Evolutionary conservation across 495 filamentous ascomycete species (phyloP).

Genomic region (Penicillium pancosmium): DNA sequence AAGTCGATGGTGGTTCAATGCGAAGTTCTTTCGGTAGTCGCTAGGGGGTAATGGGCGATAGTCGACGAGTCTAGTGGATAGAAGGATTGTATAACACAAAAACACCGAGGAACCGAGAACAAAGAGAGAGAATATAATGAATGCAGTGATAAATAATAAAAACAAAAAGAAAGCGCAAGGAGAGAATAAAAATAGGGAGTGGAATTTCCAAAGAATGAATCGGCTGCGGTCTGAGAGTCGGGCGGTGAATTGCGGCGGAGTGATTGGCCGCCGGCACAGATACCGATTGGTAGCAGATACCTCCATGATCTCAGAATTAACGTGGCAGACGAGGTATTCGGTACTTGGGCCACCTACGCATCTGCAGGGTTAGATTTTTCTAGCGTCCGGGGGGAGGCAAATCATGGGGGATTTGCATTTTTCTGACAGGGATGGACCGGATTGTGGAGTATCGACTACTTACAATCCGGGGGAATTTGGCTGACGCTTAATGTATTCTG

Average conservation of each 20-base stretch:
- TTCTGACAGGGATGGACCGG: not conserved
- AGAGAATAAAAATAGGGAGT: conserved; percentile 21
- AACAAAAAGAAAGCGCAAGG: conserved; percentile 17
- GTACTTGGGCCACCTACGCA: conserved; percentile 4
- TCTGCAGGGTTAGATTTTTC: conserved; percentile 21
- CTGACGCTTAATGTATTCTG: not conserved
- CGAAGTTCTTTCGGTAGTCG: conserved; percentile 1
- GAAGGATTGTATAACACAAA: conserved; percentile 12
- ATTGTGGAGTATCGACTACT: conserved; percentile 21
- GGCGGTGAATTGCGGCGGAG: conserved; percentile 30
- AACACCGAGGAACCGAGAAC: conserved; percentile 16
- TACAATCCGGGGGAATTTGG: not conserved
- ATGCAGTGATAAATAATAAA: conserved; percentile 9
- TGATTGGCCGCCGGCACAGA: conserved; percentile 20
- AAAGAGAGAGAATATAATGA: conserved; percentile 12
- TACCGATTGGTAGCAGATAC: not conserved
- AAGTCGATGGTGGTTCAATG: conserved; percentile 3
- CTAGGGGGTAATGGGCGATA: not conserved
- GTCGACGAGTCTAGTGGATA: conserved; percentile 14
- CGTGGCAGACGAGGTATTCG: conserved; percentile 2
- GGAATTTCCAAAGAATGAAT: conserved; percentile 22
- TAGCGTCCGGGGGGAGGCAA: conserved; percentile 22
- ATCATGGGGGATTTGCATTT: conserved; percentile 18
- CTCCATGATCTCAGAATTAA: not conserved
- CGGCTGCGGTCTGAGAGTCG: conserved; percentile 24